A percentile compares a stretch with the other conserved stretches of the same genome.
These are phyloP conservation scores for Ephemerocybe angulata DNA, from an alignment of 768 basidiomycete genomes.

Conservation along the genomic window DNA sequence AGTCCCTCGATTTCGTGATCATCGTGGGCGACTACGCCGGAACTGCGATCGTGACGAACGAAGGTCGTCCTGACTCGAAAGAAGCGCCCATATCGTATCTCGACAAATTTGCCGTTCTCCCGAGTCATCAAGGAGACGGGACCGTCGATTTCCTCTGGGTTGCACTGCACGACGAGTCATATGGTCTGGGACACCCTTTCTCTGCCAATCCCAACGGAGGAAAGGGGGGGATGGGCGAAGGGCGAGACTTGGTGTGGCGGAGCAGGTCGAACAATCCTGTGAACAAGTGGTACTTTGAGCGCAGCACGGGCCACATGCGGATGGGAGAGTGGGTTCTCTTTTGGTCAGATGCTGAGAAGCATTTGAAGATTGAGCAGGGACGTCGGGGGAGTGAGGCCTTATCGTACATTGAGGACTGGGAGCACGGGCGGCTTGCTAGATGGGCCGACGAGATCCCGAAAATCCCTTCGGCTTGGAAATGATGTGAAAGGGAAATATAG, in stretches of 20 bases:
- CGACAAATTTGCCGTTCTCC: constrained; percentile 97
- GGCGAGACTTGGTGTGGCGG: constrained; percentile 95
- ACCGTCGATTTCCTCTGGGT: constrained; percentile 99
- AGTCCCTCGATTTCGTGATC: constrained; percentile 84
- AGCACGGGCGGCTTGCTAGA: constrained; percentile 59
- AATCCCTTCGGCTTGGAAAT: constrained; percentile 43
- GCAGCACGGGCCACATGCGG: constrained; percentile 85
- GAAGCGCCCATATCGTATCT: constrained; percentile 74
- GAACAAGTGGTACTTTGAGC: constrained; percentile 99
- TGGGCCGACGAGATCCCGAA: constrained; percentile 69
- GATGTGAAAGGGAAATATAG: not conserved
- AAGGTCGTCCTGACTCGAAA: constrained; percentile 35
- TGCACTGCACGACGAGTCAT: constrained; percentile 96
- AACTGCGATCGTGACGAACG: constrained; percentile 87
- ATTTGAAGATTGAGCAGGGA: constrained; percentile 66
- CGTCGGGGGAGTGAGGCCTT: constrained; percentile 59
- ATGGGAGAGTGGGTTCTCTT: constrained; percentile 90
- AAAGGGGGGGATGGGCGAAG: constrained; percentile 81
- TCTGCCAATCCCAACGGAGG: constrained; percentile 96
- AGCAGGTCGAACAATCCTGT: constrained; percentile 90
- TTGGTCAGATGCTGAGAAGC: constrained; percentile 97
- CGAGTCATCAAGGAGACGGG: constrained; percentile 93
- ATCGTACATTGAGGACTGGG: constrained; percentile 75
- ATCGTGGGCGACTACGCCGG: constrained; percentile 95
- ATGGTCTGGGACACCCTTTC: constrained; percentile 89